Conservation (phyloP, 306 rosid species). For the Sechiopsis laciniata region DNA sequence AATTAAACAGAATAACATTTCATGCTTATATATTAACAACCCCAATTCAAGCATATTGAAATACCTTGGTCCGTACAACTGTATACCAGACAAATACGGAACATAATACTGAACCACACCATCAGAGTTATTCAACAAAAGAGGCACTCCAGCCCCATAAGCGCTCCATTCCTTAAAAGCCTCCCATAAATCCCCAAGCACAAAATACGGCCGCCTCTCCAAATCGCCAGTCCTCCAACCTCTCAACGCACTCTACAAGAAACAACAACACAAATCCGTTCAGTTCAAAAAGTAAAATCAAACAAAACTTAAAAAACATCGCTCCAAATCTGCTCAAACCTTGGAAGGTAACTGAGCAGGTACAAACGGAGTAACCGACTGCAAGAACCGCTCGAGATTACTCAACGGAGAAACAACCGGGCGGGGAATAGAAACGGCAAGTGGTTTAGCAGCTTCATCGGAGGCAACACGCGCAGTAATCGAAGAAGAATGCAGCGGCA, state of each 20-base stretch:
- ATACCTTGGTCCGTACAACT: slow-evolving; percentile 30
- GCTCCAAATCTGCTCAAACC: slow-evolving; percentile 30
- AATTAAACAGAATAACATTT: too few relatives aligned
- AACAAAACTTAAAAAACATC: neutral
- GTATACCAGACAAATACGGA: slow-evolving; percentile 53
- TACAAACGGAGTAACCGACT: slow-evolving; percentile 63
- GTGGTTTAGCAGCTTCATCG: slow-evolving; percentile 26
- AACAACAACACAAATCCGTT: neutral
- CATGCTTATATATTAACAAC: neutral
- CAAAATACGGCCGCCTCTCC: slow-evolving; percentile 27
- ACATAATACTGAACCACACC: slow-evolving; percentile 39
- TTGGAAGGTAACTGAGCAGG: slow-evolving; percentile 50
- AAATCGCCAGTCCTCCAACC: slow-evolving; percentile 26
- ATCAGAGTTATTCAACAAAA: slow-evolving; percentile 31
- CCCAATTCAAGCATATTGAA: neutral
- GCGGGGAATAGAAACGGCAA: neutral
- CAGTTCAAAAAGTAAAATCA: neutral
- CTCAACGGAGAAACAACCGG: slow-evolving; percentile 29
- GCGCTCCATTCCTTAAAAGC: slow-evolving; percentile 49
- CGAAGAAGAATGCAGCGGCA: neutral
- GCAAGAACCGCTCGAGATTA: slow-evolving; percentile 66
- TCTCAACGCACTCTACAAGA: slow-evolving; percentile 26
- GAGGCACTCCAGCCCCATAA: slow-evolving; percentile 50
- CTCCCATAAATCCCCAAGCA: slow-evolving; percentile 55
- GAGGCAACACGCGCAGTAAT: slow-evolving; percentile 23